Percentiles rank a stretch among this genome's conserved stretches.
These are phyloP conservation scores for Ottelia alismoides DNA, from an alignment of 106 monocot genomes.

Conservation along the genomic window DNA sequence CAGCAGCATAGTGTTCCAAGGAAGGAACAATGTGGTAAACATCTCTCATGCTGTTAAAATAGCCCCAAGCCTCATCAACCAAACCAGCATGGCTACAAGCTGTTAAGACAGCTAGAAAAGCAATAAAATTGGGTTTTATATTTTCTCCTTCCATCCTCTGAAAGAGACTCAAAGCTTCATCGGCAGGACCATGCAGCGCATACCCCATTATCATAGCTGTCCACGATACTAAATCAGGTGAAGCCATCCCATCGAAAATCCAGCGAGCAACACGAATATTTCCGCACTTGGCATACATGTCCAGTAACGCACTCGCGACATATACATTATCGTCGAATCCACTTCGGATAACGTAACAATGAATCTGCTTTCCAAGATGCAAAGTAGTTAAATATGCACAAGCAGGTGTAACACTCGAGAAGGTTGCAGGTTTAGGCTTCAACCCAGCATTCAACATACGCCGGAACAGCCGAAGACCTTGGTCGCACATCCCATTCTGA, in stretches of 20 bases:
- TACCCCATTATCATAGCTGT: conserved; percentile 98
- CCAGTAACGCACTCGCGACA: conserved; percentile 55
- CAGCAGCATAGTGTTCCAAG: conserved; percentile 80
- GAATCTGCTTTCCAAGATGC: conserved; percentile 66
- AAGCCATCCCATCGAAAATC: conserved; percentile 51
- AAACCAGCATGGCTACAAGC: conserved; percentile 90
- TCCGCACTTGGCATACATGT: conserved; percentile 86
- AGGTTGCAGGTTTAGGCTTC: conserved; percentile 46
- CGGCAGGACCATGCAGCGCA: conserved; percentile 75
- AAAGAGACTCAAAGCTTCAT: conserved; percentile 65
- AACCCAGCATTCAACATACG: conserved; percentile 27
- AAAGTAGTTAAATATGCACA: conserved; percentile 59
- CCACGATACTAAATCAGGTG: conserved; percentile 58
- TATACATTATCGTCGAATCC: conserved; percentile 44
- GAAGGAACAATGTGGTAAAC: conserved; percentile 59
- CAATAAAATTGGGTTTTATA: conserved; percentile 51
- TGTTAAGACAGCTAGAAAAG: conserved; percentile 77
- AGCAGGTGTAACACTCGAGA: conserved; percentile 66
- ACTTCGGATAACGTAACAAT: conserved; percentile 44
- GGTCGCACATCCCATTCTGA: conserved; percentile 69
- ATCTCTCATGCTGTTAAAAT: conserved; percentile 47
- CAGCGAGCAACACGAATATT: conserved; percentile 38
- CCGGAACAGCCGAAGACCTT: conserved; percentile 55
- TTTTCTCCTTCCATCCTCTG: conserved; percentile 47
- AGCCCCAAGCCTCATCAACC: conserved; percentile 49